These are phyloP conservation scores for Schizosaccharomyces cryophilus DNA, from an alignment of 805 yeast species.

Conservation along the genomic window DNA sequence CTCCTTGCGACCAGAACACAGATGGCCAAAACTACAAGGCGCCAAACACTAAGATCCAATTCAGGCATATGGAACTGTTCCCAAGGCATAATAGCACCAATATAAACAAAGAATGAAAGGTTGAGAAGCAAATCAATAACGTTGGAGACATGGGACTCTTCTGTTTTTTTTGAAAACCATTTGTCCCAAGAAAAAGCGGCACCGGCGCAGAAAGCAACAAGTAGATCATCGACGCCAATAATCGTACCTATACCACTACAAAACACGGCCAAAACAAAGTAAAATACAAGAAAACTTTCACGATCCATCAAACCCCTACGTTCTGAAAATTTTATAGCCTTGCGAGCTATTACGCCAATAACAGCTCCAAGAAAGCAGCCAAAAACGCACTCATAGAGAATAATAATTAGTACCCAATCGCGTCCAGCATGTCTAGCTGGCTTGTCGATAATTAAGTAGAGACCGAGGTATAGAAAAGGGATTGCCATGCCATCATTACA, in stretches of 20 bases:
- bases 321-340: constrained; percentile 53
- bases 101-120: constrained; percentile 66
- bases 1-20: constrained; percentile 54
- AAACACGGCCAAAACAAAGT: constrained; percentile 53
- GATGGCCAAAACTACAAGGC: constrained; percentile 48
- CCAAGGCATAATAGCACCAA: constrained; percentile 87
- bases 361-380: constrained; percentile 53
- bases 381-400: constrained; percentile 58
- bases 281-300: constrained; percentile 69
- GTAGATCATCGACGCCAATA: constrained; percentile 67
- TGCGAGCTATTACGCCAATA: constrained; percentile 48
- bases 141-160: constrained; percentile 66
- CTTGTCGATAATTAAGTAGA: constrained; percentile 41
- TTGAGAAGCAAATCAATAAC: constrained; percentile 69
- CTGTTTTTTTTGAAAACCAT: constrained; percentile 58
- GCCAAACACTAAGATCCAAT: constrained; percentile 54
- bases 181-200: constrained; percentile 90
- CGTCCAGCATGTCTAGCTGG: constrained; percentile 43
- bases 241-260: constrained; percentile 80
- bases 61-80: constrained; percentile 35
- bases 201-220: constrained; percentile 81
- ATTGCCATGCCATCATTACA: constrained; percentile 93
- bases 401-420: constrained; percentile 56
- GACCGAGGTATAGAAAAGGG: constrained; percentile 54
- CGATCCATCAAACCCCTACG: constrained; percentile 46